phyloP scores from a whole-genome alignment of 306 rosid genomes.

The Luffa acutangula region DNA sequence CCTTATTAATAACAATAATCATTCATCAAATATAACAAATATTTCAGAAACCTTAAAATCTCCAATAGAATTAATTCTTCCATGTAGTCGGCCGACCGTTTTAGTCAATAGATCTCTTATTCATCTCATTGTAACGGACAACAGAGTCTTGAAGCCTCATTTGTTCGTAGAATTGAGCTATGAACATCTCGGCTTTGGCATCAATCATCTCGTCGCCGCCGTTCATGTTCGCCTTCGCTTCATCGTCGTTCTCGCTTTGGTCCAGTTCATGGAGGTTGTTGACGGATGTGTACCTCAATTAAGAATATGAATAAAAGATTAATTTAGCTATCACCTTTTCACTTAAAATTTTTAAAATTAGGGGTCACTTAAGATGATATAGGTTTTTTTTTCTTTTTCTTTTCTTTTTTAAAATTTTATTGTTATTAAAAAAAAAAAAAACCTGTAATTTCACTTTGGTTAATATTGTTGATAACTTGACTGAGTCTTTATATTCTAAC shows the following conservation, averaged over 20 bases:
- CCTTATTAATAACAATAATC: neutral
- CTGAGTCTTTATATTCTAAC: no score
- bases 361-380: no score
- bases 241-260: neutral
- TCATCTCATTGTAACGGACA: conserved; percentile 18
- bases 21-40: neutral
- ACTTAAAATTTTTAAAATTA: no score
- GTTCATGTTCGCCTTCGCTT: neutral
- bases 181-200: conserved; percentile 65
- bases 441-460: no score
- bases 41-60: neutral
- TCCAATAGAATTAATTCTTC: neutral
- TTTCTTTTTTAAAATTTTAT: no score
- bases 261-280: conserved; percentile 39
- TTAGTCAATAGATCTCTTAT: conserved; percentile 38
- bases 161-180: conserved; percentile 56
- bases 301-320: neutral
- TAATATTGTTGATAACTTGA: no score
- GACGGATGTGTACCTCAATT: conserved; percentile 14
- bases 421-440: no score
- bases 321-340: no score
- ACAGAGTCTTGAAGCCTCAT: conserved; percentile 41
- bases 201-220: conserved; percentile 51
- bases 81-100: neutral
- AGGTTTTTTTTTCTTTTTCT: no score